phyloP scores from a whole-genome alignment of 2,329 filamentous ascomycete genomes.

The Capronia epimyces region DNA sequence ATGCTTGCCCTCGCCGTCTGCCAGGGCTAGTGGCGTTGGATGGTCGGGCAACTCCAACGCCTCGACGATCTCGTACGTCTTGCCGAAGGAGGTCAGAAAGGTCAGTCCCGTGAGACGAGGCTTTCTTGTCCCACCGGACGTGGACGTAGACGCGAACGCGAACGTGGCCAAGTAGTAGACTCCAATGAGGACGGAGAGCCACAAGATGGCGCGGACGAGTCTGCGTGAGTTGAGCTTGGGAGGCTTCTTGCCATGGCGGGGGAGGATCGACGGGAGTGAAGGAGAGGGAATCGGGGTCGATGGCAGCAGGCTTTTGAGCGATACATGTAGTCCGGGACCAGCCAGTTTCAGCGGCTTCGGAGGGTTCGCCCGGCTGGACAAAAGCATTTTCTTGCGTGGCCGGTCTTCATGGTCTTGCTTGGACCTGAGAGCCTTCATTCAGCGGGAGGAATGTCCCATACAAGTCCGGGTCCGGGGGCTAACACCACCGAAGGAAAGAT shows the following conservation, averaged over 20 bases:
- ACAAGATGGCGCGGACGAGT: constrained; percentile 53
- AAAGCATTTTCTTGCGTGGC: constrained; percentile 31
- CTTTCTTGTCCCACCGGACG: no score
- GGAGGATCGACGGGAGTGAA: constrained; percentile 62
- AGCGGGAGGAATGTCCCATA: constrained; percentile 1
- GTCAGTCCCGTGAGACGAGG: constrained; percentile 23
- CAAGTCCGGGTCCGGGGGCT: background rate
- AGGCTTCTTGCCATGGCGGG: constrained; percentile 59
- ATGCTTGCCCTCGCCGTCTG: constrained; percentile 57
- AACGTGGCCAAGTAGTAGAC: constrained; percentile 43
- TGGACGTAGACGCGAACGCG: no score
- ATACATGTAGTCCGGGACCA: constrained; percentile 13
- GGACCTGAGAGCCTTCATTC: constrained; percentile 18
- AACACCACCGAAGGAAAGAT: background rate
- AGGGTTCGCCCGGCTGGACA: constrained; percentile 32
- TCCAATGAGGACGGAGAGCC: constrained; percentile 48
- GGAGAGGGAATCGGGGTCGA: constrained; percentile 64
- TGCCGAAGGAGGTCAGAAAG: constrained; percentile 39
- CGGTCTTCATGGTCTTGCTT: constrained; percentile 16
- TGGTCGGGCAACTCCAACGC: constrained; percentile 58
- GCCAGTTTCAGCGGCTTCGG: constrained; percentile 27
- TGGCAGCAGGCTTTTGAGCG: constrained; percentile 37
- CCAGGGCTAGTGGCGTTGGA: constrained; percentile 66
- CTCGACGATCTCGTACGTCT: constrained; percentile 64
- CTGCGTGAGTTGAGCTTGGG: constrained; percentile 54